phyloP scores from a whole-genome alignment of 2,329 filamentous ascomycete genomes.

The Aureobasidium vineae region DNA sequence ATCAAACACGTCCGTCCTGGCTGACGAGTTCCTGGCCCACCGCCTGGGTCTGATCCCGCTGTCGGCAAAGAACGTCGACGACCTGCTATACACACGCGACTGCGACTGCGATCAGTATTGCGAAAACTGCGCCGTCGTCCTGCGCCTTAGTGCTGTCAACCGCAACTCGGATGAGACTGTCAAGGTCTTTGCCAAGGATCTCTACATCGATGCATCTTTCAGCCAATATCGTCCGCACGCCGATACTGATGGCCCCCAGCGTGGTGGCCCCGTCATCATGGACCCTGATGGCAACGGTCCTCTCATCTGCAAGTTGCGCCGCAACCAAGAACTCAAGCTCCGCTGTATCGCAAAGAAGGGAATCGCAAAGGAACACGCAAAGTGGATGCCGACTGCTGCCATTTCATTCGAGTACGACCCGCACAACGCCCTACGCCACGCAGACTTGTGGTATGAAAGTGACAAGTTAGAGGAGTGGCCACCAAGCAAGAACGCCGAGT shows the following conservation, averaged over 20 bases:
- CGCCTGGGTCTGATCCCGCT: conserved; percentile 88
- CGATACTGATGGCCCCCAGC: conserved; percentile 19
- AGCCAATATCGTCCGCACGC: conserved; percentile 1
- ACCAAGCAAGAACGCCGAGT: conserved; percentile 63
- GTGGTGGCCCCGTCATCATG: conserved; percentile 74
- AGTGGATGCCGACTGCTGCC: conserved; percentile 91
- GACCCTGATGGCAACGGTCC: conserved; percentile 79
- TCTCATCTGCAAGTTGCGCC: conserved; percentile 85
- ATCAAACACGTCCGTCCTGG: conserved; percentile 89
- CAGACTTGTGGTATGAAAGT: conserved; percentile 93
- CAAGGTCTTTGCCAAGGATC: conserved; percentile 88
- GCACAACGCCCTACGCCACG: conserved; percentile 89
- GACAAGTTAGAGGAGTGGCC: conserved; percentile 83
- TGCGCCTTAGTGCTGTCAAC: conserved; percentile 69
- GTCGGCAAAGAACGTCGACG: conserved; percentile 76
- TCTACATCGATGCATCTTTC: conserved; percentile 57
- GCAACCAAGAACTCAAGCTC: conserved; percentile 85
- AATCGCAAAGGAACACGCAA: conserved; percentile 97
- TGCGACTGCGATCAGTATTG: conserved; percentile 97
- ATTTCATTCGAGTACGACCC: conserved; percentile 98
- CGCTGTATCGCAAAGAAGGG: conserved; percentile 96
- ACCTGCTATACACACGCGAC: conserved; percentile 82
- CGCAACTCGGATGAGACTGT: conserved; percentile 82
- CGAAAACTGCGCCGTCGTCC: conserved; percentile 81
- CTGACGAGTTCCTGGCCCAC: conserved; percentile 94